Conservation (phyloP, 164 flowering plant genomes). For the Stephania yunnanensis region DNA sequence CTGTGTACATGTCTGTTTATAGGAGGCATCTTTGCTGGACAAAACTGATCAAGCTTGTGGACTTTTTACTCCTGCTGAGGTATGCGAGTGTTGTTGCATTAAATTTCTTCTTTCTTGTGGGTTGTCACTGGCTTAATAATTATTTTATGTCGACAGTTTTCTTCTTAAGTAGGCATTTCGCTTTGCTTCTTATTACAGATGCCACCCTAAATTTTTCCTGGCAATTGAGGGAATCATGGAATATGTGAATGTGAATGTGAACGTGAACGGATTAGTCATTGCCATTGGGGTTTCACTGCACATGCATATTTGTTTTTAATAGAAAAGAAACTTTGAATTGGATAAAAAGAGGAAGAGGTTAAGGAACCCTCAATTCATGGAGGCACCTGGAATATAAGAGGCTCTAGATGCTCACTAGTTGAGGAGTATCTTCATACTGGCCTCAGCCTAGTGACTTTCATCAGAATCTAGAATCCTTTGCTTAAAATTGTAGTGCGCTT, state of each 20-base stretch:
- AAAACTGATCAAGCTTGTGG: constrained; percentile 80
- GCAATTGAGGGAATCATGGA: neutral
- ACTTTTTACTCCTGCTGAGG: constrained; percentile 74
- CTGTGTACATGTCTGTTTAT: constrained; percentile 13
- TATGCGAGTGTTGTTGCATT: constrained; percentile 18
- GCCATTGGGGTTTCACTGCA: too few relatives aligned
- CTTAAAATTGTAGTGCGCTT: neutral
- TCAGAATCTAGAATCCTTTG: neutral
- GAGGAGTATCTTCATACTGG: neutral
- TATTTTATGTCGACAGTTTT: too few relatives aligned
- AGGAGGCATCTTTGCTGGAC: constrained; percentile 87
- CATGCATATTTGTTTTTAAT: too few relatives aligned
- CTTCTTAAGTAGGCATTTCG: too few relatives aligned
- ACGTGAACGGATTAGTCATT: too few relatives aligned
- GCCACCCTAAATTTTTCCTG: neutral
- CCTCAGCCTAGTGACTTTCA: neutral
- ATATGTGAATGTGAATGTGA: too few relatives aligned
- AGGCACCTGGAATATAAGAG: neutral
- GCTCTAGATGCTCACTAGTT: neutral
- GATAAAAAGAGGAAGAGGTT: too few relatives aligned
- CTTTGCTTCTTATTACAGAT: too few relatives aligned
- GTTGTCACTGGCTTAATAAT: neutral
- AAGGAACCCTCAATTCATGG: too few relatives aligned
- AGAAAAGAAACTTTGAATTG: too few relatives aligned
- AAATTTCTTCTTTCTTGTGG: neutral